These are phyloP conservation scores for Neofusicoccum umdonicola DNA, from an alignment of 2,329 filamentous ascomycete species.

Conservation along the genomic window DNA sequence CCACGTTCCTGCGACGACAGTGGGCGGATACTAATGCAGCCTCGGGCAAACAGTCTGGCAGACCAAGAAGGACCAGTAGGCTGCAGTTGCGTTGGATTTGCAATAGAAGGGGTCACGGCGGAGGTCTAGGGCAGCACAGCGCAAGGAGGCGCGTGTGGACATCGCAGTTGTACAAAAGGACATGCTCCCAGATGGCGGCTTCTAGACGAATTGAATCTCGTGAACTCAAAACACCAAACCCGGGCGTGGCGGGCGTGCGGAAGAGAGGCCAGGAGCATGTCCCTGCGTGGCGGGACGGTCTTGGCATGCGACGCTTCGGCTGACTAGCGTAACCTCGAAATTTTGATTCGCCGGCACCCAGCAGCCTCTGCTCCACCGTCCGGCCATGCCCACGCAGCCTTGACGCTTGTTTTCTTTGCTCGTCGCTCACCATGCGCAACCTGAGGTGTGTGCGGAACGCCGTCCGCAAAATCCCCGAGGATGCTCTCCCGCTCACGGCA, in stretches of 20 bases:
- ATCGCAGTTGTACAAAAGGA: constrained; percentile 12
- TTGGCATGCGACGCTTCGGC: constrained; percentile 17
- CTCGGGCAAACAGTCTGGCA: constrained; percentile 57
- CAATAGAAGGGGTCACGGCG: not conserved
- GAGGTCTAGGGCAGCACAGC: not conserved
- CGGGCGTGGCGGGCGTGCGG: not conserved
- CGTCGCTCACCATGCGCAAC: constrained; percentile 71
- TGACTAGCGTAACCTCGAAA: constrained; percentile 19
- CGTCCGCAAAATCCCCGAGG: constrained; percentile 57
- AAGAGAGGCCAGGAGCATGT: not conserved
- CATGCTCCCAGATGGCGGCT: not conserved
- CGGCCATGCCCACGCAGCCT: constrained; percentile 20
- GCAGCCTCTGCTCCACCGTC: not conserved
- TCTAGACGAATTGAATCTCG: constrained; percentile 15
- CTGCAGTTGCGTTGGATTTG: not conserved
- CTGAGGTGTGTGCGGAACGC: constrained; percentile 73
- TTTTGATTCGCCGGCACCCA: constrained; percentile 17
- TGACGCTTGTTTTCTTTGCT: constrained; percentile 8
- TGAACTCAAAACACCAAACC: not conserved
- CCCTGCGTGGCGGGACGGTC: not conserved
- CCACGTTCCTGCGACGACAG: not conserved
- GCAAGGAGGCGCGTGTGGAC: not conserved
- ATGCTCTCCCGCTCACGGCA: constrained; percentile 64
- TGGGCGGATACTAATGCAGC: not conserved
- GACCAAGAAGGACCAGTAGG: constrained; percentile 58